Evolutionary conservation across 345 rosid species (phyloP).

Genomic region (Iberis pinnata): DNA sequence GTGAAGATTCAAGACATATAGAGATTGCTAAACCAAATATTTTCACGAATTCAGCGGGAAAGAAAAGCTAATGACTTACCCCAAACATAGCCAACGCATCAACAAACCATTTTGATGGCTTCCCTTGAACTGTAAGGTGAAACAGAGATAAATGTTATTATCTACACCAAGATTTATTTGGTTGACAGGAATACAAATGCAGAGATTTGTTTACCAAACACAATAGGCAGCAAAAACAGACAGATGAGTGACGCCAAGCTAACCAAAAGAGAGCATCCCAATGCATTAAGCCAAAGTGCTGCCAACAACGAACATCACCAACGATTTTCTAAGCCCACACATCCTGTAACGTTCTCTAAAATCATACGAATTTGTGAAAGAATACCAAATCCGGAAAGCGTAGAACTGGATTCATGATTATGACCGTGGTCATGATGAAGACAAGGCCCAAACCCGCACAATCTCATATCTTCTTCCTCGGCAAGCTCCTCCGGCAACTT

Average conservation of each 20-base stretch:
- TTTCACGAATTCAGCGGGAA: background rate
- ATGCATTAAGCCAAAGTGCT: slow-evolving; percentile 76
- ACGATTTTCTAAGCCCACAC: too few species aligned
- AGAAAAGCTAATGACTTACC: slow-evolving; percentile 40
- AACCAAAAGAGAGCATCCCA: slow-evolving; percentile 97
- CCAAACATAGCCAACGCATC: slow-evolving; percentile 94
- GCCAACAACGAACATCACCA: too few species aligned
- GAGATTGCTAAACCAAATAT: too few species aligned
- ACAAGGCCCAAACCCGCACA: slow-evolving; percentile 66
- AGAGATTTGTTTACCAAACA: slow-evolving; percentile 47
- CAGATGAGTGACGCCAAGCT: slow-evolving; percentile 96
- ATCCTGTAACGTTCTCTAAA: too few species aligned
- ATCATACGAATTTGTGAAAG: too few species aligned
- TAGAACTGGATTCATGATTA: slow-evolving; percentile 27
- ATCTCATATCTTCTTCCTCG: slow-evolving; percentile 84
- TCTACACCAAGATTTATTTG: too few species aligned
- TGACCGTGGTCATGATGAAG: slow-evolving; percentile 29
- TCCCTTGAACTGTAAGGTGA: slow-evolving; percentile 95
- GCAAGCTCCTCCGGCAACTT: slow-evolving; percentile 88
- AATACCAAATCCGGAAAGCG: slow-evolving; percentile 58
- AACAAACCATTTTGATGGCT: slow-evolving; percentile 78
- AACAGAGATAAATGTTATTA: too few species aligned
- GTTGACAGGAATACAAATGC: background rate
- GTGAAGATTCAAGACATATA: background rate
- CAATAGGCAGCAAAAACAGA: slow-evolving; percentile 68